Evolutionary conservation across 2,329 filamentous ascomycete species (phyloP).

Genomic region (Penicillium sp.): DNA sequence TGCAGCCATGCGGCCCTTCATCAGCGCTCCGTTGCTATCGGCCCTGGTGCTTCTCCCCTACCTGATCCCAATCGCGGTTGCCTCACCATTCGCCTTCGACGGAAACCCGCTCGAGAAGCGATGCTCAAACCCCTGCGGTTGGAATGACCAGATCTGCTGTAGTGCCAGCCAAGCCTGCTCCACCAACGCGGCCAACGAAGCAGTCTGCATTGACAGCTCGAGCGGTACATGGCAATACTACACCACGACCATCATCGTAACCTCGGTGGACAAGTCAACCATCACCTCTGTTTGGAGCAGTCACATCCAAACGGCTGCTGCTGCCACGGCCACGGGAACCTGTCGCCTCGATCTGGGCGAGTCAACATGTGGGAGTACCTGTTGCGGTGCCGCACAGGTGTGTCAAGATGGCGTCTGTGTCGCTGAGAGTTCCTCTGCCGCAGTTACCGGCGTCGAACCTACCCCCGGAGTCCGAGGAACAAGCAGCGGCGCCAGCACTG

Average conservation of each 20-base stretch:
- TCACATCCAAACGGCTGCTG: slow-evolving; percentile 35
- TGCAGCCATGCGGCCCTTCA: slow-evolving; percentile 40
- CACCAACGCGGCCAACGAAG: slow-evolving; percentile 57
- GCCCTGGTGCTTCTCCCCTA: slow-evolving; percentile 37
- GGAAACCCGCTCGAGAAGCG: slow-evolving; percentile 38
- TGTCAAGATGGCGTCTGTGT: slow-evolving; percentile 52
- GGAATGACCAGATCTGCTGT: slow-evolving; percentile 59
- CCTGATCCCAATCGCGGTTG: slow-evolving; percentile 31
- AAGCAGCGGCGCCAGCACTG: slow-evolving; percentile 49
- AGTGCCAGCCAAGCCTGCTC: slow-evolving; percentile 53
- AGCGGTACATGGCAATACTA: slow-evolving; percentile 58
- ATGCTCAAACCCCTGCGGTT: slow-evolving; percentile 61
- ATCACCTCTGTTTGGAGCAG: slow-evolving; percentile 62
- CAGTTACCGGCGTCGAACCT: slow-evolving; percentile 44
- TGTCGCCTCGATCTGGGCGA: slow-evolving; percentile 57
- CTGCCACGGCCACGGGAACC: slow-evolving; percentile 36
- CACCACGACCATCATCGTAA: slow-evolving; percentile 61
- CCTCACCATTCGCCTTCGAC: slow-evolving; percentile 40
- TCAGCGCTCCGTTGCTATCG: slow-evolving; percentile 35
- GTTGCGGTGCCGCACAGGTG: slow-evolving; percentile 53
- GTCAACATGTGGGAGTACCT: slow-evolving; percentile 51
- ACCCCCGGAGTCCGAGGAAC: slow-evolving; percentile 53
- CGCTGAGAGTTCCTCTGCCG: slow-evolving; percentile 49
- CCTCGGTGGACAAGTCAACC: slow-evolving; percentile 61
- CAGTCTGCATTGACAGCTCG: slow-evolving; percentile 50